Percentiles rank a stretch among this genome's conserved stretches.
phyloP scores from a whole-genome alignment of 306 rosid species.

The Dryas octopetala region DNA sequence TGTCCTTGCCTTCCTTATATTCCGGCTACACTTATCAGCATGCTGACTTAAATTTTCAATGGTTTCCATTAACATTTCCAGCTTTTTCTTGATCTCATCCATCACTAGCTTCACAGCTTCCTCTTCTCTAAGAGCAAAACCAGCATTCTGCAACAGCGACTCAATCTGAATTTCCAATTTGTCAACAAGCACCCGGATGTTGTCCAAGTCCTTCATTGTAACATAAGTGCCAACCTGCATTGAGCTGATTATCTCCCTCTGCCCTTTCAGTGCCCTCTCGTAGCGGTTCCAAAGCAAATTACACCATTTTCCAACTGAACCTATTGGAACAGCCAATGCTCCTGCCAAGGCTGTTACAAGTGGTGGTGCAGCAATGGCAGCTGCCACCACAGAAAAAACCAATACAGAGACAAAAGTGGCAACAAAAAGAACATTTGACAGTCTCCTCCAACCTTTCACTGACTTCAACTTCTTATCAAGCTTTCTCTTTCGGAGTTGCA shows the following conservation, averaged over 20 bases:
- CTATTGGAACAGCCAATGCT: conserved; percentile 75
- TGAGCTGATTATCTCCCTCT: conserved; percentile 54
- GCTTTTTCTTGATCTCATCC: conserved; percentile 78
- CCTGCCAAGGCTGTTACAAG: conserved; percentile 68
- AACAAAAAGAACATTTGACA: conserved; percentile 70
- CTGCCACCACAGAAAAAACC: conserved; percentile 88
- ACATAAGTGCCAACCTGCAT: conserved; percentile 53
- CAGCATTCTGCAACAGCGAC: conserved; percentile 50
- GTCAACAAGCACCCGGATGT: conserved; percentile 45
- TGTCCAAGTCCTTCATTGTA: conserved; percentile 60
- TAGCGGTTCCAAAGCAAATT: conserved; percentile 61
- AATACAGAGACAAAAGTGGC: conserved; percentile 68
- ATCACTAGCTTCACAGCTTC: conserved; percentile 66
- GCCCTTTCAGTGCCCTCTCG: conserved; percentile 47
- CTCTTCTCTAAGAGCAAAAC: conserved; percentile 69
- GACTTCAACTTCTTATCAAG: conserved; percentile 78
- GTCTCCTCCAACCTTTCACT: conserved; percentile 59
- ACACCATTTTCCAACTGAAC: conserved; percentile 91
- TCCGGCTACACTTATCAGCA: conserved; percentile 59
- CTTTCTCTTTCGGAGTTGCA: conserved; percentile 55
- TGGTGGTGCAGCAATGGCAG: conserved; percentile 80
- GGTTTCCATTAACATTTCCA: conserved; percentile 49
- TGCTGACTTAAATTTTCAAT: conserved; percentile 61
- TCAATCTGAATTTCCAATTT: conserved; percentile 53
- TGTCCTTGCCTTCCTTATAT: conserved; percentile 64